Conservation (phyloP, 805 yeast genomes). For the Candida patagonica region DNA sequence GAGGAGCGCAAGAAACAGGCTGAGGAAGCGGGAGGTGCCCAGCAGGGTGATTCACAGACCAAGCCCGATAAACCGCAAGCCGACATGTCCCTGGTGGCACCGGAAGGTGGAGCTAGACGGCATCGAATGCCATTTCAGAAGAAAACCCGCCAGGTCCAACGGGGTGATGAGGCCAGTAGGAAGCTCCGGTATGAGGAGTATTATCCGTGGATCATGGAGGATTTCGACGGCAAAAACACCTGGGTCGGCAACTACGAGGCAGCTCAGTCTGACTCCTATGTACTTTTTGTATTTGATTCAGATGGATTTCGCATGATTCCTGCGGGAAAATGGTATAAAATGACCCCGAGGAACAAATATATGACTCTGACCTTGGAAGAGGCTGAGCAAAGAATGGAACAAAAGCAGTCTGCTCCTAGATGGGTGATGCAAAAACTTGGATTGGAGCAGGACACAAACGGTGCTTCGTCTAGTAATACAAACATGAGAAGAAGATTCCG, state of each 20-base stretch:
- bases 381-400: constrained; percentile 91
- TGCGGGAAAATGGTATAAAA: constrained; percentile 85
- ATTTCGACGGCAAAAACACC: constrained; percentile 86
- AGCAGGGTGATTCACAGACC: constrained; percentile 1
- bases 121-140: constrained; percentile 52
- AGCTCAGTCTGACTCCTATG: constrained; percentile 76
- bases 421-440: constrained; percentile 93
- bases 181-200: constrained; percentile 88
- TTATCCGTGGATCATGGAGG: constrained; percentile 98
- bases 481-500: constrained; percentile 36
- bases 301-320: constrained; percentile 92
- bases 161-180: constrained; percentile 74
- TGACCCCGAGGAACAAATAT: constrained; percentile 87
- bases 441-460: constrained; percentile 42
- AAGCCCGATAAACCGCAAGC: constrained; percentile 25
- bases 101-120: constrained; percentile 82
- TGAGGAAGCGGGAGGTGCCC: not conserved
- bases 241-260: constrained; percentile 97
- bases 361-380: constrained; percentile 92
- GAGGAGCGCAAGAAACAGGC: constrained; percentile 22
- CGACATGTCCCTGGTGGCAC: constrained; percentile 55
- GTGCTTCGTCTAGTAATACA: constrained; percentile 40
- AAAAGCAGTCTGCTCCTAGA: constrained; percentile 68
- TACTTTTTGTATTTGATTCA: constrained; percentile 72
- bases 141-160: constrained; percentile 75